Percentiles rank a stretch among this genome's conserved stretches.
Conservation (phyloP, 2,329 filamentous ascomycete species). For the Trichoderma afroharzianum region DNA sequence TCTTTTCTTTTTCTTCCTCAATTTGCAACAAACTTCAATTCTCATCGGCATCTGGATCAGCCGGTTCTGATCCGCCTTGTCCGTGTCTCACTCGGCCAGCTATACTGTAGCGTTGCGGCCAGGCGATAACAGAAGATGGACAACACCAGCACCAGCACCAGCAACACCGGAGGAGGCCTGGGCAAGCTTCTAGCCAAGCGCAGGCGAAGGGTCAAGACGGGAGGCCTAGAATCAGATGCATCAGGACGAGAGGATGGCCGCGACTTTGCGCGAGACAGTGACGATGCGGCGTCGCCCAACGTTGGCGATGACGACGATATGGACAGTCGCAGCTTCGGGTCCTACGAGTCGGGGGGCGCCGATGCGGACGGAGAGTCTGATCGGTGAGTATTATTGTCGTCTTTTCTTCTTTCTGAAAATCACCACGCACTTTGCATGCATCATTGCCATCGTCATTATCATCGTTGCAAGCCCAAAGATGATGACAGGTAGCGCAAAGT, state of each 20-base stretch:
- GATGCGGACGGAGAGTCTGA: slow-evolving; percentile 30
- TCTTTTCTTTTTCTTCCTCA: not conserved
- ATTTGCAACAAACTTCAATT: not conserved
- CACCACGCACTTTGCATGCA: not conserved
- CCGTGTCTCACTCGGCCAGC: not conserved
- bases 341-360: slow-evolving; percentile 35
- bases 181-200: slow-evolving; percentile 52
- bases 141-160: not conserved
- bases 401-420: not conserved
- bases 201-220: slow-evolving; percentile 45
- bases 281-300: slow-evolving; percentile 29
- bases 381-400: slow-evolving; percentile 13
- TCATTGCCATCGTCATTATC: not conserved
- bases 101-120: not conserved
- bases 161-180: slow-evolving; percentile 31
- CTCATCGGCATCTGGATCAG: not conserved
- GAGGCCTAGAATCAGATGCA: slow-evolving; percentile 35
- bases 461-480: not conserved
- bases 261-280: slow-evolving; percentile 29
- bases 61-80: not conserved
- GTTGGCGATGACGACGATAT: slow-evolving; percentile 33
- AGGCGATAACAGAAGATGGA: slow-evolving; percentile 15
- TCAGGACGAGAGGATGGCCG: slow-evolving; percentile 23
- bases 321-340: slow-evolving; percentile 32
- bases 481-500: not conserved